Evolutionary conservation across 768 basidiomycete genomes (phyloP), one percentile per base, ranked within the genome.

Genomic region (Tubosaeta sp.): DNA sequence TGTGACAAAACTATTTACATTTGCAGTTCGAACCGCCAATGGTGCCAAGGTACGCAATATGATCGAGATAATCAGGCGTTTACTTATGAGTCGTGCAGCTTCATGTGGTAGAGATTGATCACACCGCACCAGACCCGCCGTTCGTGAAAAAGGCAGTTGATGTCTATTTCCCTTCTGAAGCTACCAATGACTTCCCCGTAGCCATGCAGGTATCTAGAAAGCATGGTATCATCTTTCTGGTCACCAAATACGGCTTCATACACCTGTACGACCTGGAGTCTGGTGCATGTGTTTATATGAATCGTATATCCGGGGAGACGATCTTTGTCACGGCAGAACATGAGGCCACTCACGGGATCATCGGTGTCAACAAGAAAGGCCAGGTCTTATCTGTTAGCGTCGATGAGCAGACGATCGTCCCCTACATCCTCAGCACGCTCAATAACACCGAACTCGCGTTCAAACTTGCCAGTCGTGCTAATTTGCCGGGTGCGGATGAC

Each of bases 281-380:
- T 9, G 96, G 94, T 51, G 86, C 91, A 39, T 98, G 96, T 73
- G 84, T 99, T 53, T 99, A 98, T 77, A 99, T 99, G 96, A 99
- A 99, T 80, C 89, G 96, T 58, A 99, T 99, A 68, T 94, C 91
- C 38, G 95, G 96, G 30, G 96, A 99, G 75, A 98, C 96, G 30
- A 98, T 99, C 67, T 99, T 99, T 67, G 94, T 96, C 40, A 97
- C 96, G 12, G 91, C 95, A 30, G 94, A 97, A 63, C 93, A 97
- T 64, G 94, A 97, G 69, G 81, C 85, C 16, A 84, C 86, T 3
- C 82, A 92, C 64, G 96, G 96, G 75, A 96, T 99, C 69, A 92
- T 99, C 56, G 95, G 95, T 58, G 94, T 99, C 65, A 99, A 99
- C 82, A 91, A 95, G 80, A 98, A 98, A 73, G 96, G 96, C 29